These are phyloP conservation scores for Penicillium sp. DNA, from an alignment of 2,329 filamentous ascomycete genomes.

Conservation along the genomic window DNA sequence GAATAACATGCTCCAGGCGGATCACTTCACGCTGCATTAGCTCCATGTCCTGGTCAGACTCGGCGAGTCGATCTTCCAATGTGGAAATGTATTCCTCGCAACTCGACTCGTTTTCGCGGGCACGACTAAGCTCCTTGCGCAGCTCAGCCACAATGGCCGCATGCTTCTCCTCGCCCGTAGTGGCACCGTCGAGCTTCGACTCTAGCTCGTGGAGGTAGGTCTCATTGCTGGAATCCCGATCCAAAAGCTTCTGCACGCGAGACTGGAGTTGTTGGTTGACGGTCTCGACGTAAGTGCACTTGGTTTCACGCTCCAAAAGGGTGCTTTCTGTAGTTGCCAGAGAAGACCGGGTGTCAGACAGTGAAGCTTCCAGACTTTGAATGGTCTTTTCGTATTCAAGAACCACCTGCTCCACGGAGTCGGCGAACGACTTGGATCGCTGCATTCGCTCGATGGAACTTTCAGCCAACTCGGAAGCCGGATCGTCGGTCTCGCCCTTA, in stretches of 20 bases:
- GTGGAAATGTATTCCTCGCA: constrained; percentile 98
- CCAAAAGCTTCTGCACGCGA: constrained; percentile 87
- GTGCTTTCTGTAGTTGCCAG: constrained; percentile 81
- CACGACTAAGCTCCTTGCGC: constrained; percentile 83
- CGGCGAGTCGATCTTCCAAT: constrained; percentile 88
- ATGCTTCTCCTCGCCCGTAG: constrained; percentile 89
- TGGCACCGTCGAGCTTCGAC: constrained; percentile 82
- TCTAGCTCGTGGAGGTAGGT: constrained; percentile 91
- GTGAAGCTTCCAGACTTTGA: constrained; percentile 83
- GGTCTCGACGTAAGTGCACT: constrained; percentile 88
- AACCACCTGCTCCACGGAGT: constrained; percentile 93
- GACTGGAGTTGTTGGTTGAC: constrained; percentile 86
- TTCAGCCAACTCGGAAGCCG: constrained; percentile 61
- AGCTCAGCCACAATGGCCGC: constrained; percentile 79
- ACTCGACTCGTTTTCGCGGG: constrained; percentile 83
- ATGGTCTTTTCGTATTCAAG: constrained; percentile 99
- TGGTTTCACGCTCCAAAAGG: constrained; percentile 88
- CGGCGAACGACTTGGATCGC: constrained; percentile 91
- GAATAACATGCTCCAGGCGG: constrained; percentile 87
- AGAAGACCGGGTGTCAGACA: constrained; percentile 81
- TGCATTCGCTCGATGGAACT: constrained; percentile 87
- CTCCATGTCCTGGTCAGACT: constrained; percentile 93
- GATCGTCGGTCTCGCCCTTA: constrained; percentile 41
- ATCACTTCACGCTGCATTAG: constrained; percentile 97
- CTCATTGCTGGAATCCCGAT: constrained; percentile 88